Base-by-base conservation (phyloP, 1,284 basidiomycete genomes). In the Porphyrellus sp. region DNA sequence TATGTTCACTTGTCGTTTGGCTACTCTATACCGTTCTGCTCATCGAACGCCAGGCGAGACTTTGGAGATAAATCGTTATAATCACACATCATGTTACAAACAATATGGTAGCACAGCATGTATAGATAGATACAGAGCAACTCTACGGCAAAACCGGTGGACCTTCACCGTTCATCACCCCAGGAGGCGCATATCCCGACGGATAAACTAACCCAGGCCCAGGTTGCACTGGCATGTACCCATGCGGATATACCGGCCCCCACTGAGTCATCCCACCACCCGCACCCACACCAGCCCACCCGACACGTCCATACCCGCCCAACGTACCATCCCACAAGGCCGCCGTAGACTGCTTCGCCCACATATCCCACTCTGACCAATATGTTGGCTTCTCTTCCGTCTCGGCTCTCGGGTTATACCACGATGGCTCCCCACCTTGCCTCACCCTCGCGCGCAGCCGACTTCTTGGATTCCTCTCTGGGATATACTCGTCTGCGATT, bases 291-390 rank as follows among this genome's bases (percentile, higher is more conserved):
- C 39, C 50, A 2, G 18, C 33, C 46, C 43, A 34, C 5, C 47
- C 39, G 2, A 28, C 43, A 6, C n/a, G 46, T 8, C 33, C 23
- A 0, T 35, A 25, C n/a, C 24, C 51, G 20, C 27, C 6, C 25
- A 23, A 20, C 5, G 45, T 27, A 18, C 51, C 60, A 8, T 33
- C 42, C 53, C 34, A 48, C 40, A 68, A 20, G 21, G 1, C 46
- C 34, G 51, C 63, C 42, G 53, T 20, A 16, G 63, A 58, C 30
- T 64, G 62, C 49, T 55, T 59, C 21, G 66, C 66, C 58, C 56
- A 67, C 56, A 45, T 47, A 28, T 68, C 65, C 63, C 65, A 68
- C 40, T 61, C 51, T 1, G 58, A 39, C 58, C 54, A 58, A 46
- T 54, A 23, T 18, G 41, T 37, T 2, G 42, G 63, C 34, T 9